Evolutionary conservation across 768 basidiomycete genomes (phyloP), one percentile per base, ranked within the genome.

Genomic region (Kwoniella dendrophila): DNA sequence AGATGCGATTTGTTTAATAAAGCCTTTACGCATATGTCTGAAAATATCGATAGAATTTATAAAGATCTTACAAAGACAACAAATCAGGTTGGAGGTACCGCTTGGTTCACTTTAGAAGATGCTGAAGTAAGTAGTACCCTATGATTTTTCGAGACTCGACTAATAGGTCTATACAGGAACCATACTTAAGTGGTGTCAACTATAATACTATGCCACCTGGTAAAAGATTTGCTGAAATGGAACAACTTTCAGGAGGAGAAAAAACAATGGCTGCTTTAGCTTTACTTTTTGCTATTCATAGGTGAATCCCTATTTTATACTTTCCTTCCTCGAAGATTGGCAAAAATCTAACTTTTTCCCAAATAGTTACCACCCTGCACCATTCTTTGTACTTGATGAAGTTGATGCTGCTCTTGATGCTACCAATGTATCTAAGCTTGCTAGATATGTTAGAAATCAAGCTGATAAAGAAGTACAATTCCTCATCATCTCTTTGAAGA

Each of bases 141-240:
- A 47, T 41, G 3, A 33, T 18, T 12, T 45, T n/a, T 20, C 47
- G 56, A 36, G 48, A 30, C 14, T 24, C 22, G 36, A 18, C 32
- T 7, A 20, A 43, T 5, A 2, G 29, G 41, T 26, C 24, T 36
- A 7, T n/a, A 8, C 64, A 90, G 89, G 89, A 90, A 80, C 90
- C 91, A 1, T 92, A 92, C 67, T 83, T 82, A 22, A 87, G 85
- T 36, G 92, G 96, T 56, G 91, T 99, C 82, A 97, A 96, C 79
- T 98, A 98, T 76, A 95, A 98, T 74, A 94, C 95, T 0, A 99
- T 98, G 96, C 96, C 96, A 0, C 96, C 96, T 0, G 95, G 97
- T 88, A 99, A 99, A 78, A 89, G 93, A 1, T 98, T 98, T 84
- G 85, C 94, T 64, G 96, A 98, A 76, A 98, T 98, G 94, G 94